A percentile compares a stretch with the other conserved stretches of the same genome.
These are phyloP conservation scores for Phytophthora sojae DNA, from an alignment of 352 stramenopile genomes.

Conservation along the genomic window DNA sequence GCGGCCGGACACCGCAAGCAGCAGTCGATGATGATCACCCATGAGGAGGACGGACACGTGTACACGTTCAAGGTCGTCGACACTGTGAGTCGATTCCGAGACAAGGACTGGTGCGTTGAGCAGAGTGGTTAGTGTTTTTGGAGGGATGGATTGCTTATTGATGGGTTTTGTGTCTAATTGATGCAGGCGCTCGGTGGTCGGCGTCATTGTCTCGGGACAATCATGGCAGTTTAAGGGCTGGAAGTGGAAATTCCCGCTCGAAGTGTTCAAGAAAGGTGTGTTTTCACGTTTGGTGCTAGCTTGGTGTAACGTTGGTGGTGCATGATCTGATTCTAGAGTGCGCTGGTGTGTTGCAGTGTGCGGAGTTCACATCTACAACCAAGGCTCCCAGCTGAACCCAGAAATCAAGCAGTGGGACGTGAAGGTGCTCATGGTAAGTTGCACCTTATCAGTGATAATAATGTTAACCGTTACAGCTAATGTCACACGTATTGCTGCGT, in stretches of 20 bases:
- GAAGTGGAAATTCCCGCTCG: slow-evolving; percentile 93
- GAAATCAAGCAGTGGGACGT: slow-evolving; percentile 93
- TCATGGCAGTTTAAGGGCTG: slow-evolving; percentile 95
- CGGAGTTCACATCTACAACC: slow-evolving; percentile 87
- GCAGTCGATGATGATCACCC: slow-evolving; percentile 83
- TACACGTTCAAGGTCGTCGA: slow-evolving; percentile 93
- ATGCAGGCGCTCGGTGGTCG: slow-evolving; percentile 86
- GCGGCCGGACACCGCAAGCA: slow-evolving; percentile 79
- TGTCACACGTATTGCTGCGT: not conserved
- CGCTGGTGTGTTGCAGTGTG: slow-evolving; percentile 54
- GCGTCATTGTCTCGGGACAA: slow-evolving; percentile 90
- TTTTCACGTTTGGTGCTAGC: not conserved
- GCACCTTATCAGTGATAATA: not conserved
- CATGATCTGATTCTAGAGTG: not conserved
- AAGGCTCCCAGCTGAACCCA: slow-evolving; percentile 77
- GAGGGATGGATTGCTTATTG: not conserved
- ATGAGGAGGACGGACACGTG: slow-evolving; percentile 81
- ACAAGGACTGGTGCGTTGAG: slow-evolving; percentile 84
- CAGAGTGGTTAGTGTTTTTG: not conserved
- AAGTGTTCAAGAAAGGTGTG: slow-evolving; percentile 92
- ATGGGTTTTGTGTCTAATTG: not conserved
- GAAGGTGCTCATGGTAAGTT: slow-evolving; percentile 85
- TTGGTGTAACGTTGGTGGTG: not conserved
- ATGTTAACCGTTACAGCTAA: slow-evolving; percentile 1
- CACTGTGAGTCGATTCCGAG: slow-evolving; percentile 82